Evolutionary conservation across 2,329 filamentous ascomycete species (phyloP), one percentile per base, ranked within the genome.

Genomic region (Orbilia javanica): DNA sequence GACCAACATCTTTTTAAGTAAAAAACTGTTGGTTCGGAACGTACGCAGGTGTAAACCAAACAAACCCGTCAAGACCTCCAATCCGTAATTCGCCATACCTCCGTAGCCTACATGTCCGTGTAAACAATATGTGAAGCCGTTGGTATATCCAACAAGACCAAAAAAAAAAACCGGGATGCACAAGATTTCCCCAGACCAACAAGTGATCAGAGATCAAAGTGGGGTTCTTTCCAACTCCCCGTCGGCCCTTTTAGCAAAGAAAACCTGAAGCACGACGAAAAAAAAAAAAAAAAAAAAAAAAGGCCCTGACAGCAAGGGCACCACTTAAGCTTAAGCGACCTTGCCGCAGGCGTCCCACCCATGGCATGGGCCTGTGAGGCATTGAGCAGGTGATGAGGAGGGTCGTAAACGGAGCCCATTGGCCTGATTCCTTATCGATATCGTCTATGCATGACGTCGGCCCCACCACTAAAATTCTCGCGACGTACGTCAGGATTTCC

Each of bases 261-360:
- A 39, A 39, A 39, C 13, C 31, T 18, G 13, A 46, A 48, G 29
- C 60, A 29, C 42, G 60, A n/a, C n/a, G n/a, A n/a, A n/a, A n/a
- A n/a, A n/a, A n/a, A n/a, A n/a, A n/a, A n/a, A n/a, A n/a, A n/a
- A n/a, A n/a, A n/a, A n/a, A 50, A 29, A 31, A 20, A 15, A 20
- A 18, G 13, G 25, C 57, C 20, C 52, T 36, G 50, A 31, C 27
- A 50, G 60, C 73, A 65, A 65, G 50, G 65, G 73, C 63, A 65
- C 36, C 36, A 68, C 66, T 70, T 65, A 70, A 66, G 66, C 57
- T 70, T 77, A 77, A 77, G 73, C 73, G 73, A 77, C 72, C 64
- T 71, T 77, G 66, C 73, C 73, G 73, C 73, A 77, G 72, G 48
- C 29, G 65, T 60, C 65, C 67, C 55, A 63, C 67, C 67, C 55